phyloP scores from a whole-genome alignment of 257 asterid species.

The Scutellaria baicalensis region DNA sequence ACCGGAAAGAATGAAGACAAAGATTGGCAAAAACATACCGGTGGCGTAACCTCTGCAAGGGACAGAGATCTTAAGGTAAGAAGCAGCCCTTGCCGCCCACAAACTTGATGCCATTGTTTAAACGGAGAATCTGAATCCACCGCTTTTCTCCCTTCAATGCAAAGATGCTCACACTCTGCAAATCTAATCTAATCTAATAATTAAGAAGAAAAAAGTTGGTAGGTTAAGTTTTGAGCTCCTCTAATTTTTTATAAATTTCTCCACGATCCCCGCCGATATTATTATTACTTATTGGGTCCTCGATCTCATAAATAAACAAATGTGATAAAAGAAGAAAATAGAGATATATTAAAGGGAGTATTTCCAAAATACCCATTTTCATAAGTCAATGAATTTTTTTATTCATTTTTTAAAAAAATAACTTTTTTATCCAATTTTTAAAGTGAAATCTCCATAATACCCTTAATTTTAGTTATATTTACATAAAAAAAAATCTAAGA shows the following conservation, averaged over 20 bases:
- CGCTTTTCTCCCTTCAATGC: slow-evolving; percentile 16
- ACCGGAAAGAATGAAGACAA: slow-evolving; percentile 3
- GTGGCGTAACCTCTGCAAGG: slow-evolving; percentile 79
- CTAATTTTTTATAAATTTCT: neutral
- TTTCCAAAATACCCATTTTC: too few relatives aligned
- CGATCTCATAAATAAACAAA: neutral
- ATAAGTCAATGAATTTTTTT: too few relatives aligned
- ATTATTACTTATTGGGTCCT: neutral
- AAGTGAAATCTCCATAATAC: too few relatives aligned
- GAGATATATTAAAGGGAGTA: too few relatives aligned
- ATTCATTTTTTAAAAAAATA: too few relatives aligned
- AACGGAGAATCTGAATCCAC: slow-evolving; percentile 10
- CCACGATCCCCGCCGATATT: neutral
- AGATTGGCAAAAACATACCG: slow-evolving; percentile 37
- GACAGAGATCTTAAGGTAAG: slow-evolving; percentile 68
- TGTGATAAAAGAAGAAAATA: too few relatives aligned
- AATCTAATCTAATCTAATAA: neutral
- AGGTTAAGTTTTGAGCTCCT: slow-evolving; percentile 9
- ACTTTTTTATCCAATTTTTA: too few relatives aligned
- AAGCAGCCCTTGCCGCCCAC: slow-evolving; percentile 86
- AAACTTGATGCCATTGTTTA: slow-evolving; percentile 59
- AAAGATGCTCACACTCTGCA: slow-evolving; percentile 12
- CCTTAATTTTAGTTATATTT: too few relatives aligned
- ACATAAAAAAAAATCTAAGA: too few relatives aligned
- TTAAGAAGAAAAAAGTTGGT: slow-evolving; percentile 13